These are phyloP conservation scores for Tolypocladium endophyticum DNA, from an alignment of 2,329 filamentous ascomycete species.

Conservation along the genomic window DNA sequence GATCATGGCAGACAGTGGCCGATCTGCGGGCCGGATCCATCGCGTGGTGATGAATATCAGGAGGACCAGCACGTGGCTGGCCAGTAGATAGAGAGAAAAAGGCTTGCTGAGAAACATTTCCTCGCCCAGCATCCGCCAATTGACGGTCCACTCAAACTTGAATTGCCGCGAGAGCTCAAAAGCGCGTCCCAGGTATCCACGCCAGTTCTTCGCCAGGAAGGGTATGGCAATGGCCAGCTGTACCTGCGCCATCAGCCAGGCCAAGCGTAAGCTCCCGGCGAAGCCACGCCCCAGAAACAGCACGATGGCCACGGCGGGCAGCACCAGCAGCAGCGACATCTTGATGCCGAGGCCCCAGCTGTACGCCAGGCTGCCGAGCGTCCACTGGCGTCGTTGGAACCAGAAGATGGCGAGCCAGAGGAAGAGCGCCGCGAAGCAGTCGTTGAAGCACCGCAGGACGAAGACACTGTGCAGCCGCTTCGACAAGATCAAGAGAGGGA, in stretches of 20 bases:
- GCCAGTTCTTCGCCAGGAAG: conserved; percentile 55
- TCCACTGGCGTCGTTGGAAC: conserved; percentile 68
- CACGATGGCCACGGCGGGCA: conserved; percentile 71
- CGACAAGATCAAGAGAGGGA: conserved; percentile 75
- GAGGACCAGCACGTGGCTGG: conserved; percentile 55
- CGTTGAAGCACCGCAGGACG: conserved; percentile 87
- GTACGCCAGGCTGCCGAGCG: conserved; percentile 61
- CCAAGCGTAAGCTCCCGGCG: conserved; percentile 53
- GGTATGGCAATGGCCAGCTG: conserved; percentile 59
- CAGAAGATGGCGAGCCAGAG: conserved; percentile 73
- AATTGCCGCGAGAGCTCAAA: conserved; percentile 90
- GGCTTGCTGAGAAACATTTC: conserved; percentile 58
- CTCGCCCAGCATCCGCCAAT: conserved; percentile 93
- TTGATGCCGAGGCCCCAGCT: conserved; percentile 81
- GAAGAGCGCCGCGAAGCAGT: conserved; percentile 77
- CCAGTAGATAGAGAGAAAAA: conserved; percentile 60
- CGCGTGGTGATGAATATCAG: conserved; percentile 51
- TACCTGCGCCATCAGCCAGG: conserved; percentile 62
- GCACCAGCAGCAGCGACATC: conserved; percentile 78
- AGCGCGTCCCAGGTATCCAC: conserved; percentile 67
- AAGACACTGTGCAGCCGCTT: conserved; percentile 93
- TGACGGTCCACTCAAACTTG: conserved; percentile 97
- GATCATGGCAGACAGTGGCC: conserved; percentile 44
- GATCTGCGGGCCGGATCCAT: conserved; percentile 63
- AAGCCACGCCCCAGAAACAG: conserved; percentile 66